phyloP scores from a whole-genome alignment of 257 asterid species.

The Gentiana macrophylla region DNA sequence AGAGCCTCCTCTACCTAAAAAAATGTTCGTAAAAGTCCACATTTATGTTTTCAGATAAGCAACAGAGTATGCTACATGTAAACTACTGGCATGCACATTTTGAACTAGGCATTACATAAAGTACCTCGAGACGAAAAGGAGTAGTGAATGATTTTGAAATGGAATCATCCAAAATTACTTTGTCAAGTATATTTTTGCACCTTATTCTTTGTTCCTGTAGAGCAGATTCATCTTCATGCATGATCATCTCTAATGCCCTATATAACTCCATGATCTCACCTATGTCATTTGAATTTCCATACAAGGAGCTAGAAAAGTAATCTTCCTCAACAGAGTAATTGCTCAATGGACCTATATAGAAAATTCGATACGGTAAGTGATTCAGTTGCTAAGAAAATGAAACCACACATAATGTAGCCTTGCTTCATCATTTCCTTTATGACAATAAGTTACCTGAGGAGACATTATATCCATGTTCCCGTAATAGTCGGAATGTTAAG shows the following conservation, averaged over 20 bases:
- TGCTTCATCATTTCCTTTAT: conserved; percentile 8
- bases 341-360: conserved; percentile 38
- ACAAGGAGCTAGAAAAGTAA: conserved; percentile 21
- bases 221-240: conserved; percentile 41
- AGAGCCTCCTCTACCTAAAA: conserved; percentile 56
- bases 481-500: conserved; percentile 57
- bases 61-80: conserved; percentile 5
- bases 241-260: conserved; percentile 50
- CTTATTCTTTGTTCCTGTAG: conserved; percentile 36
- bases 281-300: conserved; percentile 38
- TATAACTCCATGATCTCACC: conserved; percentile 46
- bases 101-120: conserved; percentile 7
- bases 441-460: conserved; percentile 46
- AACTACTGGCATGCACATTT: neutral
- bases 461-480: conserved; percentile 60
- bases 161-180: conserved; percentile 22
- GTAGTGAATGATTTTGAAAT: conserved; percentile 21
- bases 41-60: neutral
- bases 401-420: neutral
- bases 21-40: conserved; percentile 3
- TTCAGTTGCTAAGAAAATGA: too few relatives aligned
- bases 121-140: conserved; percentile 52
- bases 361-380: neutral
- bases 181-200: conserved; percentile 42
- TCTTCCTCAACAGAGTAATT: conserved; percentile 32